Percentiles rank a stretch among this genome's conserved stretches.
Evolutionary conservation across 805 yeast genomes (phyloP).

Genomic region (Lachancea kluyveri): DNA sequence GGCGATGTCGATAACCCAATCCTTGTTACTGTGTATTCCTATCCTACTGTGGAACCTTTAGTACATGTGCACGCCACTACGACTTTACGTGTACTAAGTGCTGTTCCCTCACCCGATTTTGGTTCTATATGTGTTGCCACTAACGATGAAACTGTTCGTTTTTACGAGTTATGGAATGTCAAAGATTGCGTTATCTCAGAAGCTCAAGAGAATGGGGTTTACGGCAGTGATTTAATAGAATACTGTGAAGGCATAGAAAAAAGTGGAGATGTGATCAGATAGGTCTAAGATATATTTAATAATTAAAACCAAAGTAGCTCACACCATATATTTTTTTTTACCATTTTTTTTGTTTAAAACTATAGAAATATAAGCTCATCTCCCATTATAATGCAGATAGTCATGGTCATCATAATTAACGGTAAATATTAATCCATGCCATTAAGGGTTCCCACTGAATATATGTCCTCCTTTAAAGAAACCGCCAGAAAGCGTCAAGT

Average conservation of each 20-base stretch:
- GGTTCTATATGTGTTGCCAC: constrained; percentile 64
- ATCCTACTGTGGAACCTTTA: constrained; percentile 52
- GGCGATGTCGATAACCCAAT: constrained; percentile 47
- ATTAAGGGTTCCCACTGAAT: no score
- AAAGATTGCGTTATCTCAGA: constrained; percentile 31
- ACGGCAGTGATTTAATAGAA: constrained; percentile 54
- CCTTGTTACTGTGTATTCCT: constrained; percentile 55
- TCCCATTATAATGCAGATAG: no score
- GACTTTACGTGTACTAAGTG: constrained; percentile 56
- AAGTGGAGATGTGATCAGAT: constrained; percentile 3
- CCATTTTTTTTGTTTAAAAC: no score
- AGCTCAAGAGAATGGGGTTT: constrained; percentile 40
- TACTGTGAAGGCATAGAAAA: constrained; percentile 35
- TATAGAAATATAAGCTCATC: no score
- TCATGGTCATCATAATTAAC: no score
- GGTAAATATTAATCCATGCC: no score
- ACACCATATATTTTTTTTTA: no score
- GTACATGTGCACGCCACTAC: constrained; percentile 44
- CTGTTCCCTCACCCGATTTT: constrained; percentile 60
- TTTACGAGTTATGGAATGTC: constrained; percentile 66
- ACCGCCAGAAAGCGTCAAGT: no score
- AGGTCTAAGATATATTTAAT: no score
- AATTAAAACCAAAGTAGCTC: no score
- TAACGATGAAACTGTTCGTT: constrained; percentile 71
- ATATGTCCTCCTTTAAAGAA: no score